Evolutionary conservation across 352 stramenopile genomes (phyloP).

Genomic region (Phytophthora palmivora): DNA sequence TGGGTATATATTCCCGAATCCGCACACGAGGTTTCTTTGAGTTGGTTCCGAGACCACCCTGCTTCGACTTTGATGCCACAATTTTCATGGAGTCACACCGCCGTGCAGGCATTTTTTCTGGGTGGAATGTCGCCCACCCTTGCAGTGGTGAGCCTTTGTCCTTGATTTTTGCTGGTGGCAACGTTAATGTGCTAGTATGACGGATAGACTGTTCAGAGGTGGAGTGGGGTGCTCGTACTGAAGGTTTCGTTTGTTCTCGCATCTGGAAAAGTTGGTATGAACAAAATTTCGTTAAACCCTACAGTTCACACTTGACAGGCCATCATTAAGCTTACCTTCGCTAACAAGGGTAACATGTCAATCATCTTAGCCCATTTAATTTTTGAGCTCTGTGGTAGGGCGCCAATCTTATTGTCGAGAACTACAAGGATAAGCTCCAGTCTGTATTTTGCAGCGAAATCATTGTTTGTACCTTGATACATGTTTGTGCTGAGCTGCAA

Average conservation of each 20-base stretch:
- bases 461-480: neutral
- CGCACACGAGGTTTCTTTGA: constrained; percentile 27
- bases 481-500: neutral
- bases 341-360: constrained; percentile 20
- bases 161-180: constrained; percentile 9
- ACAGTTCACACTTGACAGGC: neutral
- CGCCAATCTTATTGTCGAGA: constrained; percentile 24
- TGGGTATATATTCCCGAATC: constrained; percentile 23
- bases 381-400: constrained; percentile 4
- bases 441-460: constrained; percentile 11
- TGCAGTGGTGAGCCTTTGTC: constrained; percentile 18
- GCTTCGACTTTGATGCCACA: constrained; percentile 6
- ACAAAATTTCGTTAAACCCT: constrained; percentile 4
- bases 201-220: neutral
- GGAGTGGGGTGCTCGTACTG: neutral
- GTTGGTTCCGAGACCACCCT: neutral
- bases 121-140: constrained; percentile 59
- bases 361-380: constrained; percentile 33
- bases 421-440: constrained; percentile 31
- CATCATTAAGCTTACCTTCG: constrained; percentile 15
- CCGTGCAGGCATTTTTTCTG: constrained; percentile 54
- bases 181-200: constrained; percentile 4
- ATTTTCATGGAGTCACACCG: constrained; percentile 17
- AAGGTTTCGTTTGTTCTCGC: constrained; percentile 9
- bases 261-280: constrained; percentile 25